Base-by-base conservation (phyloP, 352 stramenopile genomes). In the Pythium chondricola region DNA sequence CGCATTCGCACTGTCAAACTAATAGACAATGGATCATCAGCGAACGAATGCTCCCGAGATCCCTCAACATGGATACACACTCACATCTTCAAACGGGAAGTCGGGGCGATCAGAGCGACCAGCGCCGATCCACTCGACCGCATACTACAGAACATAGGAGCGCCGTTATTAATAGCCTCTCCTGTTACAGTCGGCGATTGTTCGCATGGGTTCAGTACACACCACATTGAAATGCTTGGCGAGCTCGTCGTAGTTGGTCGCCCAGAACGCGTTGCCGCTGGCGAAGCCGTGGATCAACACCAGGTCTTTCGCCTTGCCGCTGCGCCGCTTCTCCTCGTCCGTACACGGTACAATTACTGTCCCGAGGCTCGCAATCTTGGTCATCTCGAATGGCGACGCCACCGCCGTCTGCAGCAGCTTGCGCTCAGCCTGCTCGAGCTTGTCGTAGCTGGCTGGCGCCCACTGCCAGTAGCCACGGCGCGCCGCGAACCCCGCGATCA, bases 141-240 rank as follows among this genome's bases (percentile, higher is more conserved):
- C 76, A 55, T 91, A 93, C 78, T 92, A 31, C 33, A 26, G 2
- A 31, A 5, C 6, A 17, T n/a, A n/a, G n/a, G n/a, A n/a, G n/a
- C n/a, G n/a, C n/a, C n/a, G n/a, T n/a, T n/a, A n/a, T n/a, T n/a
- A n/a, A n/a, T n/a, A n/a, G n/a, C n/a, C n/a, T n/a, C n/a, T n/a
- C n/a, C n/a, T n/a, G n/a, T n/a, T n/a, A n/a, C n/a, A n/a, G n/a
- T n/a, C n/a, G n/a, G n/a, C n/a, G n/a, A n/a, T n/a, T n/a, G n/a
- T n/a, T n/a, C n/a, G 7, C 29, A 33, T 13, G 29, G 29, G 29
- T 33, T 33, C 13, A 33, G 13, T 24, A 50, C 72, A n/a, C 60
- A 92, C 81, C 53, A 93, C 79, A 56, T 93, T 89, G 51, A 86
- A 93, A 29, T 88, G 68, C 61, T 89, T 71, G 35, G 82, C 74